A percentile compares a stretch with the other conserved stretches of the same genome.
Conservation (phyloP, 208 protist species). For the Trypanosoma caninum region DNA sequence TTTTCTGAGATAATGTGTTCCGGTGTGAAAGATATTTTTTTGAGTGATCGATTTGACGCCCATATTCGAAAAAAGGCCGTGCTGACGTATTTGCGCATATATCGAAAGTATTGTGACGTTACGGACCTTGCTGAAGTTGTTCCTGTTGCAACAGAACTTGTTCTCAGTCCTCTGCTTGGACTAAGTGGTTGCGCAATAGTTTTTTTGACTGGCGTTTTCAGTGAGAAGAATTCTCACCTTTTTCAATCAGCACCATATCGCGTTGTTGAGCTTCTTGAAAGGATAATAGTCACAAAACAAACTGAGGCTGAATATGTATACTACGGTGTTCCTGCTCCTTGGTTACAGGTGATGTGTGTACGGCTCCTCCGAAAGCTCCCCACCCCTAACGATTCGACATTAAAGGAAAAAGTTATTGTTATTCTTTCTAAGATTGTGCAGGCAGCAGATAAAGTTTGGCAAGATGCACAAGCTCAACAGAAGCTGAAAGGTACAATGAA, state of each 20-base stretch:
- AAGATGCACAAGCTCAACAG: constrained; percentile 78
- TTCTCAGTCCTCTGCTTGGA: constrained; percentile 88
- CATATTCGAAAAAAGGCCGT: constrained; percentile 98
- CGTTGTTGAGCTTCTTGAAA: constrained; percentile 80
- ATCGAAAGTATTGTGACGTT: constrained; percentile 92
- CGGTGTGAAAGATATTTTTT: constrained; percentile 94
- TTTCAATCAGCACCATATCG: constrained; percentile 50
- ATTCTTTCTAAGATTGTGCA: constrained; percentile 83
- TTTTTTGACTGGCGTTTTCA: constrained; percentile 90
- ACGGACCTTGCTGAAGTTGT: constrained; percentile 62
- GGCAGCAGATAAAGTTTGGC: constrained; percentile 82
- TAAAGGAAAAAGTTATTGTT: constrained; percentile 46
- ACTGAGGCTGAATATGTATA: constrained; percentile 96
- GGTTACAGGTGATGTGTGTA: constrained; percentile 98
- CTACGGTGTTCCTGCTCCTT: constrained; percentile 97
- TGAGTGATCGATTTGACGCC: constrained; percentile 56
- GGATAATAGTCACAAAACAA: constrained; percentile 86
- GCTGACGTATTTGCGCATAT: constrained; percentile 96
- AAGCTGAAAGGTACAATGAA: constrained; percentile 90
- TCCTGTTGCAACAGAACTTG: constrained; percentile 77
- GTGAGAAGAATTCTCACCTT: constrained; percentile 58
- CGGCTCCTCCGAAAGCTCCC: constrained; percentile 96
- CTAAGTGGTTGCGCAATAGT: constrained; percentile 91
- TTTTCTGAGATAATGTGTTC: constrained; percentile 97
- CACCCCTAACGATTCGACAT: constrained; percentile 55